Evolutionary conservation across 176 grass and related monocot species (phyloP), one percentile per base, ranked within the genome.

Genomic region (Musa itinerans): DNA sequence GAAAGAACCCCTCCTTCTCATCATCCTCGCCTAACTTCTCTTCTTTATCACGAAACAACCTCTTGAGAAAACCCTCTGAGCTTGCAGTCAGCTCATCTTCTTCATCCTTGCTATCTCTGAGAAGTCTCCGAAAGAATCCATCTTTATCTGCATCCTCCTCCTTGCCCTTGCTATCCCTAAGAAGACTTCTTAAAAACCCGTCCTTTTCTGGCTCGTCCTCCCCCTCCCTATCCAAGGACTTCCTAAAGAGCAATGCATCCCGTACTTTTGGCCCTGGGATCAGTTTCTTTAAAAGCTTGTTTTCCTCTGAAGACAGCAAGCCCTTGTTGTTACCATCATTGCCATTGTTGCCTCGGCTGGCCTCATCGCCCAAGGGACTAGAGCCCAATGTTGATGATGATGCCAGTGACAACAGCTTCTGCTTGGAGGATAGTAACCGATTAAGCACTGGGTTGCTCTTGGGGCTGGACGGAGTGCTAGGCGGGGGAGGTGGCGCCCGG

Each of bases 171-270:
- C 83, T 92, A 61, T 92, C 87, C 75, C 85, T 97, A 81, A 93
- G 87, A 81, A 93, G 68, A 57, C 93, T 89, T 75, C 88, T 92
- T 71, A 97, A 97, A 73, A 97, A 97, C 8, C 93, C 93, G 81
- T 97, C 90, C 78, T 82, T 84, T 69, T 91, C 88, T 53, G 56
- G 19, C 14, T 73, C 78, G 49, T 70, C 77, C 77, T 80, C 69
- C 48, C 89, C 95, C 10, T 94, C 95, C 86, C 91, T 91, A 69
- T 99, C 95, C 71, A 87, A 64, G 1, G 88, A 91, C 20, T 89
- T 92, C 74, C 85, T 89, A 61, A 90, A 99, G 72, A 99, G 89
- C 61, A 87, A 68, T 1, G 93, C 87, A 87, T 96, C 89, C 27
- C 93, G 85, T 54, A 96, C 81, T 78, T 89, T 98, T 34, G 95